These are phyloP conservation scores for Claviceps fusiformis DNA, from an alignment of 2,329 filamentous ascomycete genomes.

Conservation along the genomic window DNA sequence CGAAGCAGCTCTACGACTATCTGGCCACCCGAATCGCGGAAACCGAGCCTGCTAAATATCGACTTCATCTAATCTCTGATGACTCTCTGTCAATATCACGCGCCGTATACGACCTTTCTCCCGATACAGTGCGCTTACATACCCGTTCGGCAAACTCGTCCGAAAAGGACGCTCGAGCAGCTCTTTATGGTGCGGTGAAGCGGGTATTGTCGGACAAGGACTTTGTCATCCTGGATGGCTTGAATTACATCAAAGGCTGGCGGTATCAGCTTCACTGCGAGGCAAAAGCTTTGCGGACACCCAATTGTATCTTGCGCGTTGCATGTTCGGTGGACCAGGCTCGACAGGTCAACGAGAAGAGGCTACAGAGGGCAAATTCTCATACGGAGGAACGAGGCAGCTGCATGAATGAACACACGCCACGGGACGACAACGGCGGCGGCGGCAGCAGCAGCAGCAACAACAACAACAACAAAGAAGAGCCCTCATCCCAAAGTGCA, in stretches of 20 bases:
- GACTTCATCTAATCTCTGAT: constrained; percentile 63
- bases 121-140: constrained; percentile 36
- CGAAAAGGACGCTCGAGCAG: constrained; percentile 71
- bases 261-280: constrained; percentile 78
- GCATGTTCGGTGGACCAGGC: constrained; percentile 42
- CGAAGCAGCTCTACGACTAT: constrained; percentile 51
- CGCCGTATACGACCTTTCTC: constrained; percentile 54
- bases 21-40: constrained; percentile 43
- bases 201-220: constrained; percentile 57
- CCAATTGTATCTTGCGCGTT: constrained; percentile 59
- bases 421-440: neutral
- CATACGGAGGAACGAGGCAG: constrained; percentile 1
- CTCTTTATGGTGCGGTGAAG: constrained; percentile 66
- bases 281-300: constrained; percentile 64
- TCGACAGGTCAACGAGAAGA: constrained; percentile 43
- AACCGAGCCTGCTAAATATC: constrained; percentile 32
- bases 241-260: constrained; percentile 87
- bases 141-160: constrained; percentile 57
- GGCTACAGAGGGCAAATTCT: constrained; percentile 25
- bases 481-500: neutral
- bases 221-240: constrained; percentile 65
- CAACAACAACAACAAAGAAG: neutral
- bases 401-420: constrained; percentile 3
- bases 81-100: constrained; percentile 56
- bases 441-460: neutral